Percentiles rank a stretch among this genome's conserved stretches.
phyloP scores from a whole-genome alignment of 2,329 filamentous ascomycete species.

The Apiospora saccharicola region DNA sequence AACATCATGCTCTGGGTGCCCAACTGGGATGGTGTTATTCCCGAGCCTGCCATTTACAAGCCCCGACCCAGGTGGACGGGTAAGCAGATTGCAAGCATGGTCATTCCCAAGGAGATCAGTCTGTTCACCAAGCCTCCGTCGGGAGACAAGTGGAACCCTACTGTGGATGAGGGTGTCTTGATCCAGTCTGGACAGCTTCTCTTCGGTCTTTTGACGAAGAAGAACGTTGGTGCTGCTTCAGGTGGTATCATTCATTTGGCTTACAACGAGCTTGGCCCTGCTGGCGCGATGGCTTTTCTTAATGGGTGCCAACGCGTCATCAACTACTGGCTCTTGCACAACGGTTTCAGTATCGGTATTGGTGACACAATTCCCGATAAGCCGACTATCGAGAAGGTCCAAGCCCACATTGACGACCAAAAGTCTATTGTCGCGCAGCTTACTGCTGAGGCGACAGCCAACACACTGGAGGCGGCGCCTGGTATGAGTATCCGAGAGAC shows the following conservation, averaged over 20 bases:
- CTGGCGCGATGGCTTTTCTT: slow-evolving; percentile 91
- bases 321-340: slow-evolving; percentile 96
- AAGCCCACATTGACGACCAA: slow-evolving; percentile 79
- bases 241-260: slow-evolving; percentile 95
- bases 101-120: slow-evolving; percentile 87
- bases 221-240: slow-evolving; percentile 87
- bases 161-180: slow-evolving; percentile 79
- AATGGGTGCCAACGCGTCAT: slow-evolving; percentile 94
- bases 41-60: slow-evolving; percentile 91
- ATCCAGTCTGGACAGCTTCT: slow-evolving; percentile 89
- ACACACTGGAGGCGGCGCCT: slow-evolving; percentile 88
- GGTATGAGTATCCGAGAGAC: slow-evolving; percentile 99
- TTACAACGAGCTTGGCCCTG: slow-evolving; percentile 91
- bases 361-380: slow-evolving; percentile 96
- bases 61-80: slow-evolving; percentile 94
- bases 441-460: slow-evolving; percentile 80
- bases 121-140: slow-evolving; percentile 71
- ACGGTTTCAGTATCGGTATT: slow-evolving; percentile 97
- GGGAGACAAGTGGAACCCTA: slow-evolving; percentile 62
- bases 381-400: slow-evolving; percentile 82
- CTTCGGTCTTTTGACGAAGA: slow-evolving; percentile 92
- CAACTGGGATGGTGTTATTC: slow-evolving; percentile 95
- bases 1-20: slow-evolving; percentile 98
- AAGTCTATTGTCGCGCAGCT: slow-evolving; percentile 82
- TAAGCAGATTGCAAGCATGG: slow-evolving; percentile 95